Conservation (phyloP, 371 early-diverging fungal genomes). For the Mucor mucedo region DNA sequence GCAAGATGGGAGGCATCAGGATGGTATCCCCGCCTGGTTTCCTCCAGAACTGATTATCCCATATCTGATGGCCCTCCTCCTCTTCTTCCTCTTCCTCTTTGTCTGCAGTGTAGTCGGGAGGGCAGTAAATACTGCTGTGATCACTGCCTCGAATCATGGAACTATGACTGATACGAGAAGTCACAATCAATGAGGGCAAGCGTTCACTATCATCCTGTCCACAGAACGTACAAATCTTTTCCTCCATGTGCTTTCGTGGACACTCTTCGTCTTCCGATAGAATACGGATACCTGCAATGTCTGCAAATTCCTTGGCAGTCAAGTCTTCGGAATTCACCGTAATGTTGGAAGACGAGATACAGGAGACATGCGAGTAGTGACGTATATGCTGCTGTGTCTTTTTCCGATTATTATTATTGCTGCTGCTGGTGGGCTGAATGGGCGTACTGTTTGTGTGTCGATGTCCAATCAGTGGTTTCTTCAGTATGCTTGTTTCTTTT, state of each 20-base stretch:
- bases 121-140: slow-evolving; percentile 1
- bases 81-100: background rate
- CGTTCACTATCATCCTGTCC: slow-evolving; percentile 8
- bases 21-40: slow-evolving; percentile 5
- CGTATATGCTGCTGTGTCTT: slow-evolving; percentile 29
- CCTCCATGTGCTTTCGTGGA: background rate
- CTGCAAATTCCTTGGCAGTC: slow-evolving; percentile 56
- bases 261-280: slow-evolving; percentile 42
- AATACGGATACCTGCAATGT: slow-evolving; percentile 51
- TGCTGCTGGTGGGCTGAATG: slow-evolving; percentile 6
- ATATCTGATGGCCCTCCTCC: slow-evolving; percentile 33
- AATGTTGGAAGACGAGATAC: slow-evolving; percentile 45
- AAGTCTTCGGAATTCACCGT: slow-evolving; percentile 52
- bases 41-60: slow-evolving; percentile 44
- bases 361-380: slow-evolving; percentile 45
- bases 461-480: slow-evolving; percentile 5
- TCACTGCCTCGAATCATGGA: slow-evolving; percentile 2
- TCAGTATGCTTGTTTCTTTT: background rate
- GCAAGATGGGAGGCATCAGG: slow-evolving; percentile 29
- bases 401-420: slow-evolving; percentile 1
- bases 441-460: slow-evolving; percentile 23
- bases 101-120: background rate
- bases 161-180: slow-evolving; percentile 3
- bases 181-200: slow-evolving; percentile 7
- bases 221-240: slow-evolving; percentile 24